phyloP scores from a whole-genome alignment of 768 basidiomycete genomes.

The Clitopilus passeckerianus region DNA sequence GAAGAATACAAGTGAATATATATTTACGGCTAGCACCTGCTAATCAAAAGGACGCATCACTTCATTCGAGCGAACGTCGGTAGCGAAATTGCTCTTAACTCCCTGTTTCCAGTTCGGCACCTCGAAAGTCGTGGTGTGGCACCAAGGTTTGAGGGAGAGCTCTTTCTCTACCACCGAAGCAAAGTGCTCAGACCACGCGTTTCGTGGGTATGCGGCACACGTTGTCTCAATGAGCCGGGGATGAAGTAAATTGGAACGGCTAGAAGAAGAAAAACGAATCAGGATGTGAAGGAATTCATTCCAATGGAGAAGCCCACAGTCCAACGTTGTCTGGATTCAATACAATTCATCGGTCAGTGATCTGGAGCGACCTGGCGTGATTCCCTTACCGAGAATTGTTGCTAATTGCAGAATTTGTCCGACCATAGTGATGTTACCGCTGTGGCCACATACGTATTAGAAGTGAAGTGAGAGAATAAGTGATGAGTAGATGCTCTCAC shows the following conservation, averaged over 20 bases:
- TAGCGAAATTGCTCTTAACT: slow-evolving; percentile 40
- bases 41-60: slow-evolving; percentile 36
- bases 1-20: not conserved
- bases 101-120: slow-evolving; percentile 37
- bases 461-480: not conserved
- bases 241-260: slow-evolving; percentile 38
- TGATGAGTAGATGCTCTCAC: slow-evolving; percentile 14
- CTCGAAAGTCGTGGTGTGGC: slow-evolving; percentile 44
- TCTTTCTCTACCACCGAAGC: slow-evolving; percentile 38
- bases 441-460: slow-evolving; percentile 9
- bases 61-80: slow-evolving; percentile 37
- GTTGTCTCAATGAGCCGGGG: slow-evolving; percentile 34
- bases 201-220: slow-evolving; percentile 34
- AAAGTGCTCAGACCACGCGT: slow-evolving; percentile 42
- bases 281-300: not conserved
- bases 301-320: slow-evolving; percentile 22
- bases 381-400: slow-evolving; percentile 36
- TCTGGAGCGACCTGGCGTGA: not conserved
- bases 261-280: slow-evolving; percentile 12
- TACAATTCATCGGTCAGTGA: slow-evolving; percentile 1
- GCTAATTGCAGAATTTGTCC: slow-evolving; percentile 47
- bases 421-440: slow-evolving; percentile 45
- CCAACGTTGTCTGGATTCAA: slow-evolving; percentile 34
- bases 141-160: slow-evolving; percentile 42
- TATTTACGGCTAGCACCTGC: not conserved